These are phyloP conservation scores for Corchorus capsularis DNA, from an alignment of 345 rosid genomes.

Conservation along the genomic window DNA sequence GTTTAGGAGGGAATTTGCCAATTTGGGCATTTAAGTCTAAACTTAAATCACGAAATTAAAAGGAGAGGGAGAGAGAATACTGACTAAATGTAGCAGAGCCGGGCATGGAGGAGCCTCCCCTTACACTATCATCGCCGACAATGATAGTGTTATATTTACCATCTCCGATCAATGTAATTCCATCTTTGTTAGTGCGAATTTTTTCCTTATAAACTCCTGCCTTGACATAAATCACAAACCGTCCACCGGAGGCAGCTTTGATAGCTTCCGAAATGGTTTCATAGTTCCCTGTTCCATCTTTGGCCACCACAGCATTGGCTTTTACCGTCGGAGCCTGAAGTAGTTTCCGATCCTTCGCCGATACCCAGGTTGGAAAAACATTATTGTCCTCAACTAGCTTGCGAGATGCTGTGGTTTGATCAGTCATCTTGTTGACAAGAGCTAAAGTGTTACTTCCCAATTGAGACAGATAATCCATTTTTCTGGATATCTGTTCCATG, in stretches of 20 bases:
- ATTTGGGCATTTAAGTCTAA: too few relatives aligned
- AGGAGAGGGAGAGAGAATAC: conserved; percentile 22
- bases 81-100: conserved; percentile 73
- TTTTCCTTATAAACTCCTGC: conserved; percentile 77
- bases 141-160: conserved; percentile 71
- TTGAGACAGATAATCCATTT: conserved; percentile 63
- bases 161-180: conserved; percentile 80
- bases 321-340: conserved; percentile 35
- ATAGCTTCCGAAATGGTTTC: conserved; percentile 65
- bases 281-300: conserved; percentile 84
- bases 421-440: conserved; percentile 41
- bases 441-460: conserved; percentile 65
- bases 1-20: too few relatives aligned
- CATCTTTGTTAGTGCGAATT: conserved; percentile 51
- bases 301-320: conserved; percentile 64
- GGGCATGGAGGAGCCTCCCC: conserved; percentile 61
- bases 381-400: conserved; percentile 2
- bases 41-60: background rate
- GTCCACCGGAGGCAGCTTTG: conserved; percentile 54
- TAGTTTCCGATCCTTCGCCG: conserved; percentile 47
- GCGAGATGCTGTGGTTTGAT: conserved; percentile 8
- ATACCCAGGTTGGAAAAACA: conserved; percentile 58
- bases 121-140: conserved; percentile 48
- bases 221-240: conserved; percentile 80
- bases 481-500: conserved; percentile 38